Evolutionary conservation across 106 monocot genomes (phyloP), one percentile per base, ranked within the genome.

Genomic region (Platanthera zijinensis): DNA sequence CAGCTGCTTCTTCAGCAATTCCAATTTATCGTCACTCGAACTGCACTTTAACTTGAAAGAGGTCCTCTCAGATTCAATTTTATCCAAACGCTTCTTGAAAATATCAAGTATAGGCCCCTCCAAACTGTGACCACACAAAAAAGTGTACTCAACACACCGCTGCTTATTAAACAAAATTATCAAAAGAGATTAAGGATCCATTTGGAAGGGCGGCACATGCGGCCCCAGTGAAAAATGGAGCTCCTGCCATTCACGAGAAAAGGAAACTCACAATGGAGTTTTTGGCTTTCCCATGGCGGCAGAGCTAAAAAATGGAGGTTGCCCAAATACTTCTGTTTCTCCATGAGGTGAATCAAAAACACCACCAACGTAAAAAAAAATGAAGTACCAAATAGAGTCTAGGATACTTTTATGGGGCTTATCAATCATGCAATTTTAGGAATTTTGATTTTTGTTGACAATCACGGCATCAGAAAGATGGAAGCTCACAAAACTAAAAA

Each of bases 1-100:
- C 13, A 91, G 78, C 71, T 96, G 96, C 80, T 82, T 93, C 74
- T 85, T 85, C 19, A 93, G 84, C 78, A 96, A 80, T 66, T 28
- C 83, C 67, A 96, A 49, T 66, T 93, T 89, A 39, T 93, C 89
- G 48, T 93, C 91, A 71, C 74, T 96, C 12, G 93, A 91, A 21
- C 69, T 87, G 74, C 79, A 89, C 66, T 86, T 85, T 71, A 89
- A 86, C 68, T 48, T 82, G n/a, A 96, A 67, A 48, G 83, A 48
- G 66, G 57, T 83, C 72, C 78, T 90, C 84, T 93, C 90, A 72
- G 91, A 80, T 87, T 91, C 93, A 52, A 83, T 57, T 47, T 83
- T 83, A 69, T 82, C 75, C 52, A 87, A 52, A 32, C 89, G 85
- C 52, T 67, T 93, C 68, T 82, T 96, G 74, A 88, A 91, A 52